These are phyloP conservation scores for Brassica nigra DNA, from an alignment of 345 rosid genomes.

Conservation along the genomic window DNA sequence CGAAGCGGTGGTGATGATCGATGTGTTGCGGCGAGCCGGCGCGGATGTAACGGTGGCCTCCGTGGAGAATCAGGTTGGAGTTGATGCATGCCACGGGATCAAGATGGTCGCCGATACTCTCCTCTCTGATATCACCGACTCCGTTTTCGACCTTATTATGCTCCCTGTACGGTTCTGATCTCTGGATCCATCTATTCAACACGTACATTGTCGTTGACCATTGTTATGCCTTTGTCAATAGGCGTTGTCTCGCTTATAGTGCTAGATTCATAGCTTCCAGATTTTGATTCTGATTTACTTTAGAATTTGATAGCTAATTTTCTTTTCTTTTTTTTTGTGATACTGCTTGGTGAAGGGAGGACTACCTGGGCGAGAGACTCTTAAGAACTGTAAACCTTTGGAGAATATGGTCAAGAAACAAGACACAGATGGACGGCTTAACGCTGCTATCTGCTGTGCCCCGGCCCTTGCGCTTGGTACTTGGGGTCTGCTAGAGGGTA, in stretches of 20 bases:
- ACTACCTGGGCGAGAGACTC: conserved; percentile 79
- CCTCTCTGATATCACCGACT: conserved; percentile 52
- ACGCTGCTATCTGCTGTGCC: conserved; percentile 87
- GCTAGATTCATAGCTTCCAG: not conserved
- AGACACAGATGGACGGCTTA: conserved; percentile 67
- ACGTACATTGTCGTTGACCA: not conserved
- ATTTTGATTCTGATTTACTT: not conserved
- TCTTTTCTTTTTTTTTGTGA: not conserved
- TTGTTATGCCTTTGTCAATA: no score
- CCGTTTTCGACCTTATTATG: conserved; percentile 70
- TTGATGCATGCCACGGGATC: conserved; percentile 76
- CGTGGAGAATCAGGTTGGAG: conserved; percentile 62
- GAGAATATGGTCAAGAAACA: conserved; percentile 81
- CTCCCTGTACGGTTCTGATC: conserved; percentile 60
- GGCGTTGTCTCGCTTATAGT: not conserved
- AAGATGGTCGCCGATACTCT: conserved; percentile 79
- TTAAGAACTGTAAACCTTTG: conserved; percentile 62
- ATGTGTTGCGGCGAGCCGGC: conserved; percentile 78
- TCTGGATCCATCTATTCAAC: not conserved
- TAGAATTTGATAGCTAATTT: not conserved
- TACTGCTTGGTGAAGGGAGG: conserved; percentile 66
- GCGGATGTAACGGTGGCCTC: conserved; percentile 85
- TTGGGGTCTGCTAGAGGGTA: conserved; percentile 88
- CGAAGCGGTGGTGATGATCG: conserved; percentile 86
- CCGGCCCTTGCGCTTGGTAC: conserved; percentile 82